A percentile compares a stretch with the other conserved stretches of the same genome.
These are phyloP conservation scores for Termitomyces sp. DNA, from an alignment of 768 basidiomycete genomes.

Conservation along the genomic window DNA sequence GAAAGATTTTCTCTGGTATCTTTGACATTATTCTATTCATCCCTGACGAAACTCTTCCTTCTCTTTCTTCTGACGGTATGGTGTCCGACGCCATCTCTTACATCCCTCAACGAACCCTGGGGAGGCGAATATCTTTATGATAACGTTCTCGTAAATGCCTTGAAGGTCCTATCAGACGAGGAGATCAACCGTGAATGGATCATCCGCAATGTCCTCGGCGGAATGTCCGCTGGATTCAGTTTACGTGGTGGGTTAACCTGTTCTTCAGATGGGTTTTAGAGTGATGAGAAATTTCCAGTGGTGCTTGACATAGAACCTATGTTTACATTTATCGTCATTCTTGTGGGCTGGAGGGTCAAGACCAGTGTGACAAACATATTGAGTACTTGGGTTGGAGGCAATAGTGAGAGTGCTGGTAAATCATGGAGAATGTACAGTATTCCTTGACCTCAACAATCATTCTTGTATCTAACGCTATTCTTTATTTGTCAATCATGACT, in stretches of 20 bases:
- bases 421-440: slow-evolving; percentile 84
- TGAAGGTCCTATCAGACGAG: slow-evolving; percentile 66
- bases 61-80: slow-evolving; percentile 82
- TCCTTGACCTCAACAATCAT: slow-evolving; percentile 36
- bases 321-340: slow-evolving; percentile 72
- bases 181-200: slow-evolving; percentile 81
- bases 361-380: slow-evolving; percentile 59
- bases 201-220: slow-evolving; percentile 78
- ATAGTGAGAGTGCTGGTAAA: slow-evolving; percentile 52
- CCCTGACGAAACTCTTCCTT: slow-evolving; percentile 79
- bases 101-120: slow-evolving; percentile 24
- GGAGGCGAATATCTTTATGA: slow-evolving; percentile 23
- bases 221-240: slow-evolving; percentile 86
- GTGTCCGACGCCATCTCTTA: slow-evolving; percentile 46
- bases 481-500: background rate
- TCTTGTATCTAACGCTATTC: background rate
- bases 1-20: slow-evolving; percentile 70
- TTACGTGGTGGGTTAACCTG: slow-evolving; percentile 55
- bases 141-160: slow-evolving; percentile 34
- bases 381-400: slow-evolving; percentile 64
- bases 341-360: slow-evolving; percentile 72
- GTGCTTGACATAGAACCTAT: slow-evolving; percentile 74
- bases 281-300: slow-evolving; percentile 33
- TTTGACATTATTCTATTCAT: slow-evolving; percentile 79
- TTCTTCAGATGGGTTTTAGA: background rate